Evolutionary conservation across 1,139 yeast genomes (phyloP).

Genomic region (Pichia sp.): DNA sequence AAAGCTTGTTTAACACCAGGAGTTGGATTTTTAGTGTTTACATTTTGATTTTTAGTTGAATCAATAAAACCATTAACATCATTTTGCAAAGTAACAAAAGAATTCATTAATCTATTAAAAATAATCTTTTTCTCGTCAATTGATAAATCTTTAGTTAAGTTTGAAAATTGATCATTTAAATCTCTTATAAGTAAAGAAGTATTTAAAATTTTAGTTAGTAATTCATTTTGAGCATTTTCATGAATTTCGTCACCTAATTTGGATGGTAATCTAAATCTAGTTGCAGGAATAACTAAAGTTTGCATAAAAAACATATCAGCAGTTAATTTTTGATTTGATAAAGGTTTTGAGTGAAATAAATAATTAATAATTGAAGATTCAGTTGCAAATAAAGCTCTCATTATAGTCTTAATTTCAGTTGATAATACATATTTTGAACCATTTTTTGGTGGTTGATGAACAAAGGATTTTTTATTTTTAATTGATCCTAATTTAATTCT

Average conservation of each 20-base stretch:
- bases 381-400: slow-evolving; percentile 65
- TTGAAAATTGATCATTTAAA: slow-evolving; percentile 71
- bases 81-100: slow-evolving; percentile 89
- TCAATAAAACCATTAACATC: slow-evolving; percentile 94
- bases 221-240: slow-evolving; percentile 89
- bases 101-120: slow-evolving; percentile 88
- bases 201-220: slow-evolving; percentile 70
- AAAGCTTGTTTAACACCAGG: slow-evolving; percentile 98
- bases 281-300: slow-evolving; percentile 88
- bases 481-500: slow-evolving; percentile 73
- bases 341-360: slow-evolving; percentile 76
- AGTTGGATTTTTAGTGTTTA: slow-evolving; percentile 54
- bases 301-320: slow-evolving; percentile 92
- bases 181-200: slow-evolving; percentile 82
- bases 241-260: slow-evolving; percentile 95
- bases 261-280: slow-evolving; percentile 94
- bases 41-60: slow-evolving; percentile 77
- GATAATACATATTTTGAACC: slow-evolving; percentile 84
- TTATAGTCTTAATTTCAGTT: slow-evolving; percentile 75
- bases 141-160: slow-evolving; percentile 57
- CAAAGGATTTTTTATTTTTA: slow-evolving; percentile 41
- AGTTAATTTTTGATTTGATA: slow-evolving; percentile 42
- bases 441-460: slow-evolving; percentile 38
- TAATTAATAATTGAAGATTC: slow-evolving; percentile 61
- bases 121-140: slow-evolving; percentile 67